Base-by-base conservation (phyloP, 2,329 filamentous ascomycete genomes). In the Leptosphaerulina australis region DNA sequence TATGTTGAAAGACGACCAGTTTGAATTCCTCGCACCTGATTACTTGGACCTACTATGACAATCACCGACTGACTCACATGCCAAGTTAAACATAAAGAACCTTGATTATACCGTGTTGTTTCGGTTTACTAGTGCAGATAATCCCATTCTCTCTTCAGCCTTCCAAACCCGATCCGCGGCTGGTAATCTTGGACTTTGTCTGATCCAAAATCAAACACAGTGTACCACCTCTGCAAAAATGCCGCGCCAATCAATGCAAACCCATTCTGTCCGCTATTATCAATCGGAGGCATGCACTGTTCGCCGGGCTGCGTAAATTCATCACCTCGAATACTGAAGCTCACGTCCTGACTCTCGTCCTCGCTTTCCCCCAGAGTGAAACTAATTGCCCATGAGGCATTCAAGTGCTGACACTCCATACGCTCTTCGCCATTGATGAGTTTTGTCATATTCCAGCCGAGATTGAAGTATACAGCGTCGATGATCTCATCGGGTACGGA, bases 101-200 rank as follows among this genome's bases (percentile, higher is more conserved):
- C n/a, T n/a, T n/a, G n/a, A n/a, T n/a, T n/a, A n/a, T n/a, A n/a
- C n/a, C n/a, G n/a, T n/a, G n/a, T n/a, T n/a, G n/a, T n/a, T n/a
- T n/a, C n/a, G n/a, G n/a, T n/a, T n/a, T n/a, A 45, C 25, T 51
- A 37, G 10, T 26, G 33, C 18, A 45, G 5, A 10, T 44, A 63
- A 34, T 59, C 58, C 12, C 52, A 61, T 52, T 61, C 50, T 36
- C 51, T 56, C 52, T 63, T 63, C 41, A 63, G 30, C 37, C 35
- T 47, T 12, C 58, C 60, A 34, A 63, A 63, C 1, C 58, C 60
- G 15, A 61, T 39, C 14, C 25, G 44, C 4, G 60, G 60, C 43
- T 43, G 28, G 10, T 62, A 62, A 0, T 56, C 37, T 3, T 43
- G 51, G 4, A 60, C 56, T 39, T 51, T 50, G 8, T 43, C 26